These are phyloP conservation scores for Sporothrix curviconia DNA, from an alignment of 2,329 filamentous ascomycete genomes.

Conservation along the genomic window DNA sequence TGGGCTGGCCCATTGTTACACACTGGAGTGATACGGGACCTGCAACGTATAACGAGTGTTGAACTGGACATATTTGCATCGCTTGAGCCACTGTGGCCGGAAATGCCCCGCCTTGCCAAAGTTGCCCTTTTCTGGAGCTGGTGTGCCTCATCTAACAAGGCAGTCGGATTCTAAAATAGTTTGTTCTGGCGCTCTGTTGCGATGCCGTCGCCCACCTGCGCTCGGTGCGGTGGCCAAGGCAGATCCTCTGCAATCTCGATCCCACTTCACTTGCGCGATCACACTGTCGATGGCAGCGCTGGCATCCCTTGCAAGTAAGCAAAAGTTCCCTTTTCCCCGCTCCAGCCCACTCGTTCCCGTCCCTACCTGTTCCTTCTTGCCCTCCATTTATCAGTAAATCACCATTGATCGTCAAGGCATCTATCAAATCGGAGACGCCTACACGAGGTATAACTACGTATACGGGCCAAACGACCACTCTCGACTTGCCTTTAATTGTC, in stretches of 20 bases:
- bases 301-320: not conserved
- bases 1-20: not conserved
- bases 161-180: slow-evolving; percentile 1
- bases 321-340: not conserved
- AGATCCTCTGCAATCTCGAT: not conserved
- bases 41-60: not conserved
- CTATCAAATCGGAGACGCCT: not conserved
- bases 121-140: slow-evolving; percentile 2
- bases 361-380: not conserved
- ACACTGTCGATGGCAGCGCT: slow-evolving; percentile 1
- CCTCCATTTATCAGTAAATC: not conserved
- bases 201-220: not conserved
- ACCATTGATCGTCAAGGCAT: slow-evolving; percentile 6
- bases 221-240: not conserved
- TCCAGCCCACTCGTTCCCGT: not conserved
- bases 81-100: not conserved
- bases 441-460: not conserved
- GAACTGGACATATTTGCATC: not conserved
- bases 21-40: not conserved
- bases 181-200: slow-evolving; percentile 8
- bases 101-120: not conserved
- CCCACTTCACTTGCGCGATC: not conserved
- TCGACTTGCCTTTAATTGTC: slow-evolving; percentile 1
- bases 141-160: not conserved
- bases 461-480: not conserved